Base-by-base conservation (phyloP, 139 green algal species). In the Chlorella vulgaris region DNA sequence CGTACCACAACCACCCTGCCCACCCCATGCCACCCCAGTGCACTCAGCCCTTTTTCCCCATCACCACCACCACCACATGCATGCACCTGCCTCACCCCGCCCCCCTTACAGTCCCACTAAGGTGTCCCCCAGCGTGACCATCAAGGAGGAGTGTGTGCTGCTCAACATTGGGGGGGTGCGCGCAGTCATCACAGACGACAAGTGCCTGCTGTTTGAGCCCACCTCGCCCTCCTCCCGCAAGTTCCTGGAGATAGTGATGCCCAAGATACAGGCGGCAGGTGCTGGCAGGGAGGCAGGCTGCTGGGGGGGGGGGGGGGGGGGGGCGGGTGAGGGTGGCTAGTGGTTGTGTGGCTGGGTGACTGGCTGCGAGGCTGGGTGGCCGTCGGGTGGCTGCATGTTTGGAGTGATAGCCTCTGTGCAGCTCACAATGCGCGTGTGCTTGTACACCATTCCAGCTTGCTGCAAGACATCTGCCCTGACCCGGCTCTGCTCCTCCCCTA, bases 191-290 rank as follows among this genome's bases (percentile, higher is more conserved):
- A 90, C 88, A 0, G 88, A 90, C 4, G 89, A 98, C 40, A 93
- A 93, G 82, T 92, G 93, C 58, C 81, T 98, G 65, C 83, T 98
- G 33, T 97, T 98, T 86, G 95, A 98, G 83, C 94, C 95, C 4
- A 67, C 63, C 69, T 88, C 60, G 31, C 67, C 75, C 35, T 88
- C 87, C 68, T 91, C 88, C 2, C 83, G 83, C 53, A 94, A 94
- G 79, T 95, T 97, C 76, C 83, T 97, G 63, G 90, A 96, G 43
- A 81, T 92, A 19, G 76, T 95, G 10, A 84, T 89, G n/a, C 93
- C 92, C 24, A 88, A 90, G 24, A 80, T 97, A 50, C 78, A 90
- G 77, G 81, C 69, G 55, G 43, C 67, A 65, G 69, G 74, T 80
- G 58, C n/a, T n/a, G n/a, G n/a, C n/a, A n/a, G 22, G 70, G 47